Conservation (phyloP, 352 stramenopile species). For the Globisporangium splendens region DNA sequence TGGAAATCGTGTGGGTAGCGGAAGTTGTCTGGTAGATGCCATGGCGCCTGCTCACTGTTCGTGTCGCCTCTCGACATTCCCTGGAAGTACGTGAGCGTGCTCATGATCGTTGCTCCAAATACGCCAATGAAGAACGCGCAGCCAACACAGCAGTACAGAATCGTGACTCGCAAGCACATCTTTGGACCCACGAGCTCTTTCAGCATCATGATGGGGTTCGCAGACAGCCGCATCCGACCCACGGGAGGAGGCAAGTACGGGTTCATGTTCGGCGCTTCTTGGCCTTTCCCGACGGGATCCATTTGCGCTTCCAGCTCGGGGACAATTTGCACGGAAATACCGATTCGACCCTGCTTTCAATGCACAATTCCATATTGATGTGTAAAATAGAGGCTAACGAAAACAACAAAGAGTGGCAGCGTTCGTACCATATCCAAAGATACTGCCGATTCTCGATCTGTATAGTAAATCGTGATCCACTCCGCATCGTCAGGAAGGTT, state of each 20-base stretch:
- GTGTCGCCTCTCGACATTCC: background rate
- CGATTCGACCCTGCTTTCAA: conserved; percentile 46
- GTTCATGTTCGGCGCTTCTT: conserved; percentile 86
- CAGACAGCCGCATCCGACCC: conserved; percentile 74
- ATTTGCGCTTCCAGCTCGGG: conserved; percentile 74
- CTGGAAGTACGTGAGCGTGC: conserved; percentile 69
- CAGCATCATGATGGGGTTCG: conserved; percentile 83
- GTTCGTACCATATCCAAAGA: conserved; percentile 58
- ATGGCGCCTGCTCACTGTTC: background rate
- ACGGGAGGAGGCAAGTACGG: conserved; percentile 87
- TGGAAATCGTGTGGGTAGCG: conserved; percentile 14
- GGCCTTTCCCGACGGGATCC: conserved; percentile 75
- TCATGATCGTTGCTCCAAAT: conserved; percentile 78
- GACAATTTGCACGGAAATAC: conserved; percentile 76
- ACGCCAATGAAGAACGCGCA: conserved; percentile 61
- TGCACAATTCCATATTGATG: too few species aligned
- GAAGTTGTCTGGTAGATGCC: conserved; percentile 11
- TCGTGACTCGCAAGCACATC: conserved; percentile 48
- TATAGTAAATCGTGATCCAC: conserved; percentile 78
- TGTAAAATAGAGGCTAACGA: too few species aligned
- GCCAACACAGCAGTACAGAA: conserved; percentile 48
- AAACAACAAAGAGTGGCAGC: background rate
- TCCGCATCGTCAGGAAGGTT: conserved; percentile 68
- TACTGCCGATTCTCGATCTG: conserved; percentile 54
- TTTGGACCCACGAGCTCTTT: conserved; percentile 65